phyloP scores from a whole-genome alignment of 1,284 basidiomycete genomes.

The Tremellales sp. region DNA sequence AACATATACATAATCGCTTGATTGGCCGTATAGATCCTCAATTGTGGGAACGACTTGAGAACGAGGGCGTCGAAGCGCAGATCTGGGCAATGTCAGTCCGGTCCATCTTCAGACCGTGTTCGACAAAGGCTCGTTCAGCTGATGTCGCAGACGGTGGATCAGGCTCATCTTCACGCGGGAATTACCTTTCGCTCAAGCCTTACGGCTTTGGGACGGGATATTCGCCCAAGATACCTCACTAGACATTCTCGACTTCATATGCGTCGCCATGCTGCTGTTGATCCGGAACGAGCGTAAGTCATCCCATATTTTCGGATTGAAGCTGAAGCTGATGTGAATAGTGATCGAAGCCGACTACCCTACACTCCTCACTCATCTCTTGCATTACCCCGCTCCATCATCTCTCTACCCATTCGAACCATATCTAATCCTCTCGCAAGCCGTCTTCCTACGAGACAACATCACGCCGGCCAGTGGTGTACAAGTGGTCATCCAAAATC shows the following conservation, averaged over 20 bases:
- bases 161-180: conserved; percentile 85
- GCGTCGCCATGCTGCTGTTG: conserved; percentile 85
- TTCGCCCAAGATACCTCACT: conserved; percentile 73
- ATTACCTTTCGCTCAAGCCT: conserved; percentile 63
- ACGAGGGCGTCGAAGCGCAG: conserved; percentile 81
- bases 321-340: conserved; percentile 39
- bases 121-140: too few species aligned
- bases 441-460: conserved; percentile 68
- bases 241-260: conserved; percentile 73
- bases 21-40: conserved; percentile 76
- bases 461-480: conserved; percentile 68
- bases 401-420: conserved; percentile 49
- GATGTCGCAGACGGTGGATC: conserved; percentile 71
- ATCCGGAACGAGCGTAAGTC: conserved; percentile 75
- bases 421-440: conserved; percentile 72
- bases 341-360: conserved; percentile 83
- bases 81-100: conserved; percentile 86
- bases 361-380: conserved; percentile 69
- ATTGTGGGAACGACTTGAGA: conserved; percentile 68
- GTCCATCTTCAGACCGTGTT: neutral
- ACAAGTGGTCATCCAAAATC: conserved; percentile 72
- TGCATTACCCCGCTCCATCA: conserved; percentile 67
- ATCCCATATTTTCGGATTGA: neutral
- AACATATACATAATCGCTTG: conserved; percentile 66
- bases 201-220: conserved; percentile 83